Evolutionary conservation across 768 basidiomycete species (phyloP).

Genomic region (Sarcomyxa edulis): DNA sequence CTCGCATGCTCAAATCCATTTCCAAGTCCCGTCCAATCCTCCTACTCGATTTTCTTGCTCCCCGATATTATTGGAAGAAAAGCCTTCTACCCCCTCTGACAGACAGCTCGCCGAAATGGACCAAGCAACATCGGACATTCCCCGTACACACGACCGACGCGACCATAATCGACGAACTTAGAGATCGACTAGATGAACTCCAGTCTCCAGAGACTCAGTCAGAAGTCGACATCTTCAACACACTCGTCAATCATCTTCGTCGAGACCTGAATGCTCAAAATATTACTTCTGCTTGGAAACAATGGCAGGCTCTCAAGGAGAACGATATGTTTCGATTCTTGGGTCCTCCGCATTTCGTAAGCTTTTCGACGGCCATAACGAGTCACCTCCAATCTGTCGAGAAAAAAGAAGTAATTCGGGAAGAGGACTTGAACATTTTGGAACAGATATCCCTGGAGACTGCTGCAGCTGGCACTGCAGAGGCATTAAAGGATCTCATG

Average conservation of each 20-base stretch:
- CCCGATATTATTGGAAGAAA: conserved; percentile 10
- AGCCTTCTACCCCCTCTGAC: no score
- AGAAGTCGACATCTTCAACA: conserved; percentile 19
- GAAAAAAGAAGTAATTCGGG: conserved; percentile 13
- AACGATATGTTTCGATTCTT: conserved; percentile 41
- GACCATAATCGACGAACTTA: no score
- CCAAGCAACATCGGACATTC: background rate
- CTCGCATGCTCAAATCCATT: background rate
- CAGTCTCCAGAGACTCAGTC: no score
- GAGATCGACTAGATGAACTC: no score
- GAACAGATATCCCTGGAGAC: conserved; percentile 46
- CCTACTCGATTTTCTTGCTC: conserved; percentile 40
- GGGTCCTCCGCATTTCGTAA: conserved; percentile 32
- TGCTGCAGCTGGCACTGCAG: conserved; percentile 37
- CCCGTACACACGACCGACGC: background rate
- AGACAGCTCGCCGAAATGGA: background rate
- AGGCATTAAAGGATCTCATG: conserved; percentile 49
- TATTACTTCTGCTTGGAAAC: conserved; percentile 16
- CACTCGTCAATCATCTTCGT: conserved; percentile 31
- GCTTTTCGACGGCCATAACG: conserved; percentile 30
- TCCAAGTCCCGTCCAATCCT: conserved; percentile 12
- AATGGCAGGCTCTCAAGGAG: conserved; percentile 40
- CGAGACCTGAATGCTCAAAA: conserved; percentile 31
- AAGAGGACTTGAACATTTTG: conserved; percentile 23
- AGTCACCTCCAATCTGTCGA: conserved; percentile 15